Conservation (phyloP, 345 rosid genomes). For the Syzygium jambos region DNA sequence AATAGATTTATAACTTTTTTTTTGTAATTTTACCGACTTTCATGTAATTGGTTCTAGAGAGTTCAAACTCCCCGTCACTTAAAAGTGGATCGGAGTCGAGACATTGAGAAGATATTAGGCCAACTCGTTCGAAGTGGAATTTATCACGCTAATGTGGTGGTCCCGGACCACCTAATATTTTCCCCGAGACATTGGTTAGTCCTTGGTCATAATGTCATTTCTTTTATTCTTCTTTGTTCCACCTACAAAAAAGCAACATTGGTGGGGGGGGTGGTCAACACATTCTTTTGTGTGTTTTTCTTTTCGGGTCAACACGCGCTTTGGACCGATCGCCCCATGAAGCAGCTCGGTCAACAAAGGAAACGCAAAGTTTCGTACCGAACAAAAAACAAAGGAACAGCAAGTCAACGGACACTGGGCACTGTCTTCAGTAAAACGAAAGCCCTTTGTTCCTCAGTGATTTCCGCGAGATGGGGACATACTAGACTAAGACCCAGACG, state of each 20-base stretch:
- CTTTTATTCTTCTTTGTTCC: background rate
- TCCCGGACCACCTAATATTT: too few species aligned
- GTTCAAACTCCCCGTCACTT: background rate
- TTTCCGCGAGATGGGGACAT: background rate
- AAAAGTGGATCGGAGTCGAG: background rate
- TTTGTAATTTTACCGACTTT: background rate
- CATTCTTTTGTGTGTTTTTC: rapidly evolving
- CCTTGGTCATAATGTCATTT: background rate
- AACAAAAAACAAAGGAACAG: background rate
- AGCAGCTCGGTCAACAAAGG: background rate
- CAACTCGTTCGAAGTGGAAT: too few species aligned
- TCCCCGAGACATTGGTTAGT: background rate
- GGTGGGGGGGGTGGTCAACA: background rate
- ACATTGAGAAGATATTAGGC: too few species aligned
- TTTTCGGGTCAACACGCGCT: background rate
- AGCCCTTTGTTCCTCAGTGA: background rate
- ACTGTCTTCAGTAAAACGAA: background rate
- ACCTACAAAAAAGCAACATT: background rate
- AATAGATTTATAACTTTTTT: background rate
- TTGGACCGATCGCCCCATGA: background rate
- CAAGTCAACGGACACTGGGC: background rate
- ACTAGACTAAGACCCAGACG: background rate
- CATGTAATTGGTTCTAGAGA: background rate
- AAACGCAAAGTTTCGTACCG: background rate
- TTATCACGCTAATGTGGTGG: too few species aligned